phyloP scores from a whole-genome alignment of 148 eudicot species.

The Arbutus unedo region DNA sequence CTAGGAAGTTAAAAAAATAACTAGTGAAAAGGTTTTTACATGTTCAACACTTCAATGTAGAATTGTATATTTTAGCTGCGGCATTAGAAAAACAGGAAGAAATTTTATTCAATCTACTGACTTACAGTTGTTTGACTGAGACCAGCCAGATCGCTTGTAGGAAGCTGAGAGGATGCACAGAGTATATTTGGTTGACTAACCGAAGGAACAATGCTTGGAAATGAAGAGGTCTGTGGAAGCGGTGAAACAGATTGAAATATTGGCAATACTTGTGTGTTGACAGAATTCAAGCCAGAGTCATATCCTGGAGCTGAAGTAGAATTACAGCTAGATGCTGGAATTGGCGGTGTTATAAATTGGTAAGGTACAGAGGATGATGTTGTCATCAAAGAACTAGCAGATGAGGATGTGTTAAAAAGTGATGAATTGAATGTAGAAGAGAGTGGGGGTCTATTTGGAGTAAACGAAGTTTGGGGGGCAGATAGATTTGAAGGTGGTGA shows the following conservation, averaged over 20 bases:
- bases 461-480: background rate
- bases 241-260: background rate
- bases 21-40: too few relatives aligned
- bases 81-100: background rate
- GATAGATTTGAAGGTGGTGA: background rate
- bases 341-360: background rate
- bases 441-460: background rate
- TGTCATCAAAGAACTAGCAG: background rate
- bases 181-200: background rate
- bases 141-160: background rate
- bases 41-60: background rate
- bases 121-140: conserved; percentile 13
- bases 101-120: background rate
- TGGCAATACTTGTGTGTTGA: conserved; percentile 8
- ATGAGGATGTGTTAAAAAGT: conserved; percentile 2
- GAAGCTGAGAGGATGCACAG: background rate
- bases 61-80: background rate
- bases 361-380: conserved; percentile 9
- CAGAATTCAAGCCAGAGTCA: background rate
- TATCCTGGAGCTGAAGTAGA: background rate
- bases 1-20: too few relatives aligned
- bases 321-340: background rate
- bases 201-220: background rate
- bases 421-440: background rate
- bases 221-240: background rate